Conservation (phyloP, 2,329 filamentous ascomycete species). For the Diatrype stigma region DNA sequence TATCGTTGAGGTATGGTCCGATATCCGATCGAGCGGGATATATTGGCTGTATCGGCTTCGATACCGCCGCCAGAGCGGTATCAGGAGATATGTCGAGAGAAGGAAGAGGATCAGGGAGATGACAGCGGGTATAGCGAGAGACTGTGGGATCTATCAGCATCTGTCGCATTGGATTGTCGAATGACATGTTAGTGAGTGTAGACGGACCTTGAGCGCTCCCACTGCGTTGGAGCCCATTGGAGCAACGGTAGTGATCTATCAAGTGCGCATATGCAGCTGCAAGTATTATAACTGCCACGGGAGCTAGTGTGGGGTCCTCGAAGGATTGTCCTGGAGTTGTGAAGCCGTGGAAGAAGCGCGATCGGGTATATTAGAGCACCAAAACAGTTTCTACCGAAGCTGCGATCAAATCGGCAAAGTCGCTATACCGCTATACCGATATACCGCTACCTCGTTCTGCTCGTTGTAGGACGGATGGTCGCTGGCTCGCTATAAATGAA, state of each 20-base stretch:
- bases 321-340: background rate
- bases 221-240: background rate
- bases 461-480: no score
- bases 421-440: no score
- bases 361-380: no score
- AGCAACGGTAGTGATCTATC: background rate
- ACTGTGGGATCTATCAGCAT: constrained; percentile 40
- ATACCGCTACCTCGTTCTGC: no score
- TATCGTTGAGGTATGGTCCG: constrained; percentile 51
- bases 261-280: background rate
- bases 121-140: constrained; percentile 64
- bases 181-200: background rate
- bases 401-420: no score
- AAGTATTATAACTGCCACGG: background rate
- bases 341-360: background rate
- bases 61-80: constrained; percentile 68
- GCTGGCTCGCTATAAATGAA: no score
- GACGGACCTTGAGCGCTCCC: background rate
- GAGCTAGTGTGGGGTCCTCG: background rate
- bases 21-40: constrained; percentile 62
- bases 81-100: constrained; percentile 57
- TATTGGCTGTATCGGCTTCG: constrained; percentile 70
- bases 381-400: no score
- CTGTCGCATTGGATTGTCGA: background rate
- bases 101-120: constrained; percentile 69